Evolutionary conservation across 345 rosid species (phyloP), one percentile per base, ranked within the genome.

Genomic region (Acer negundo): DNA sequence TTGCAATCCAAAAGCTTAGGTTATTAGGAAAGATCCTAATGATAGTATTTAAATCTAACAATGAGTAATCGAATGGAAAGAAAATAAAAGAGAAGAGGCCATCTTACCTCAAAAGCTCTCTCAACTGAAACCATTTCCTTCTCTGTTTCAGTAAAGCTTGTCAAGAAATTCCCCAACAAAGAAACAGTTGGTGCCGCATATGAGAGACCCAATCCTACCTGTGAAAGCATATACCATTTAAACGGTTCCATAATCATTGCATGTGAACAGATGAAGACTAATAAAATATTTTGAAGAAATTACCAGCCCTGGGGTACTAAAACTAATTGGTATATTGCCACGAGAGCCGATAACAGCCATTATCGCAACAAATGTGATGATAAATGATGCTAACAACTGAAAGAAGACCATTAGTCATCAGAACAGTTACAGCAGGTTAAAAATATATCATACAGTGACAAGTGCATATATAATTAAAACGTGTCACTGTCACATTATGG

Each of bases 261-360:
- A 53, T 24, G 47, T 73, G 46, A 55, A 58, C 70, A 59, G 40
- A 74, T 20, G 9, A 77, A 81, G 70, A 76, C 8, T 15, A 75
- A 35, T 5, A 11, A 75, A 63, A 62, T 67, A 78, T 59, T 59
- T 20, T 42, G 61, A 68, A 73, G 44, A 79, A 28, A 78, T 72
- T 90, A 95, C 99, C 97, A 95, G 86, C 67, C 98, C 98, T 75
- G 98, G 98, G 72, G 91, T 92, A 65, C 99, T 94, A 78, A 92
- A 86, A 80, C 86, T 83, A 67, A 92, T 77, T 20, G 93, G 92
- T 61, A 89, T 84, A 85, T 82, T 88, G 68, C 89, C 89, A 55
- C 16, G 74, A 74, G 98, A 90, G 83, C 98, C 91, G 73, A 89
- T 75, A 70, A 93, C 90, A 76, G 99, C 94, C 90, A 88, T 90